These are phyloP conservation scores for Solanum corneliomulleri DNA, from an alignment of 257 asterid genomes.

Conservation along the genomic window DNA sequence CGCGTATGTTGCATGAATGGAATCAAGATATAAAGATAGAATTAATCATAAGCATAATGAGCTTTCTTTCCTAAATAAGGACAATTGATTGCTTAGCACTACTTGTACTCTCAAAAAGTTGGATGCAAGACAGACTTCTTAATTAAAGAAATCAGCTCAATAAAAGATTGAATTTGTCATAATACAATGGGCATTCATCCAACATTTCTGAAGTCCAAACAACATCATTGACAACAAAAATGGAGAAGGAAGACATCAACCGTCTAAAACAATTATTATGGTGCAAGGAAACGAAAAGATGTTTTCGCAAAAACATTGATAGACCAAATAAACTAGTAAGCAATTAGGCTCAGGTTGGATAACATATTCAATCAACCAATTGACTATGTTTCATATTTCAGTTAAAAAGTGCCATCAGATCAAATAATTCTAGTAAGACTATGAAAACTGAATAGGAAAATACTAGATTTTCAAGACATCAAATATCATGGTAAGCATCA, in stretches of 20 bases:
- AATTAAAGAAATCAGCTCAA: background rate
- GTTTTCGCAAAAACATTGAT: background rate
- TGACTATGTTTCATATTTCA: background rate
- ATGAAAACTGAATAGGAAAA: background rate
- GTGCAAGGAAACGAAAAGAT: background rate
- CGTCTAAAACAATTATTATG: background rate
- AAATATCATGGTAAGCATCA: background rate
- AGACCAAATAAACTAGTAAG: background rate
- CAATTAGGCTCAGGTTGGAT: background rate
- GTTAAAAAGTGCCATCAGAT: background rate
- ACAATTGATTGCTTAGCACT: background rate
- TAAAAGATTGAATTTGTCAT: background rate
- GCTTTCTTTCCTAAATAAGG: background rate
- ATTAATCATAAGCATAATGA: background rate
- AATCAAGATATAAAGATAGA: background rate
- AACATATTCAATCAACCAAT: background rate
- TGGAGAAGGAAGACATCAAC: background rate
- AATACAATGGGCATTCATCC: background rate
- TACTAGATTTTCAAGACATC: background rate
- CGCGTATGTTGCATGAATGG: background rate
- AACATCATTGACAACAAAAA: background rate
- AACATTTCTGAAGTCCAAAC: background rate
- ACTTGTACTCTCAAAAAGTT: background rate
- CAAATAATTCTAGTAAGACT: background rate
- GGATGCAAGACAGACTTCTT: background rate